Percentiles rank a stretch among this genome's conserved stretches.
Conservation (phyloP, 768 basidiomycete species). For the Lactifluus volemus region DNA sequence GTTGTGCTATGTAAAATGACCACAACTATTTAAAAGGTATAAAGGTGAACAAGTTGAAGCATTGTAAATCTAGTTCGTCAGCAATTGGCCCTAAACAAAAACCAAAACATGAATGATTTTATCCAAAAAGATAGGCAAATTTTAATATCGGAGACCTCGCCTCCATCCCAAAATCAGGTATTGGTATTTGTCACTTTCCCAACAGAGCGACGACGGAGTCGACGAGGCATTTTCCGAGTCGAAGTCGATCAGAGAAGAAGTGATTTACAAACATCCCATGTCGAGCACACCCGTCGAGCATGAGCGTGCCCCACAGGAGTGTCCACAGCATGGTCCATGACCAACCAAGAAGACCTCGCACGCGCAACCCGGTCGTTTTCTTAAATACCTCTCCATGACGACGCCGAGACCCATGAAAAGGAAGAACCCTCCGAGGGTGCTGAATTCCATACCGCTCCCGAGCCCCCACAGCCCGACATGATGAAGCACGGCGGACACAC, state of each 20-base stretch:
- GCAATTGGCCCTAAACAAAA: too few species aligned
- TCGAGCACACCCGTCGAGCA: background rate
- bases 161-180: too few species aligned
- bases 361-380: background rate
- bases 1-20: too few species aligned
- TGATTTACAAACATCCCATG: background rate
- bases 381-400: background rate
- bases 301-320: background rate
- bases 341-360: background rate
- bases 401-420: background rate
- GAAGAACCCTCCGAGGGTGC: background rate
- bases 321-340: background rate
- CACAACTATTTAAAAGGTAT: too few species aligned
- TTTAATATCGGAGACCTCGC: background rate
- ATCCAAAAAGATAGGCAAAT: too few species aligned
- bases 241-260: background rate
- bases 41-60: too few species aligned
- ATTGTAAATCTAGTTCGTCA: too few species aligned
- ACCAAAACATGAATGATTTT: too few species aligned
- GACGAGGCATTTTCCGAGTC: too few species aligned
- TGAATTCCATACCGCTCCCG: background rate
- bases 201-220: background rate
- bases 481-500: background rate
- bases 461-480: background rate
- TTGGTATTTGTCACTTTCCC: background rate